Evolutionary conservation across 2,329 filamentous ascomycete species (phyloP), one percentile per base, ranked within the genome.

Genomic region (Biscogniauxia marginata): DNA sequence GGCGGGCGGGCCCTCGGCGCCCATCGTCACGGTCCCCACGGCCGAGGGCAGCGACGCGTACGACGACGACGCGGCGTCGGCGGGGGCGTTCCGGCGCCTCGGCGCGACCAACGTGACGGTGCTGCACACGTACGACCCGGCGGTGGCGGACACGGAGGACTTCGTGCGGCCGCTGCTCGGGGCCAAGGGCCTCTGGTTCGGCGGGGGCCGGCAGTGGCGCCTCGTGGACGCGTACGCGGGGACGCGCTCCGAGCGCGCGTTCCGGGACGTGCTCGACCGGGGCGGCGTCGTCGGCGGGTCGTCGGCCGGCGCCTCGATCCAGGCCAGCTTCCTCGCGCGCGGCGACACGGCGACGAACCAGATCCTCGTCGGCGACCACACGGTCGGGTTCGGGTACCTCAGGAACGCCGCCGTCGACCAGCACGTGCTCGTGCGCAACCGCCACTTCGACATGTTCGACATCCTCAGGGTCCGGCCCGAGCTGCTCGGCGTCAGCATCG

Each of bases 381-480:
- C 64, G 34, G 66, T 68, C 2, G 69, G 69, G 0, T 71, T 72
- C 46, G 70, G 69, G 1, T 72, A 67, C 52, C 48, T 70, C 22
- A 61, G 62, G 34, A 53, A 66, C 49, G 63, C 63, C 1, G 70
- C 70, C 8, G 63, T 71, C 51, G 69, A 72, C 51, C 70, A 72
- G 55, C 70, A 72, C 51, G 66, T 71, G 13, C 65, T 72, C 4
- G 70, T 67, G 39, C 63, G 70, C 23, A 65, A 64, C 39, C 65
- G 70, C 9, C 62, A 66, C 43, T 71, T 71, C 58, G 70, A 72
- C 54, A 67, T 72, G 67, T 70, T 71, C 39, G 67, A 71, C n/a
- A 67, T 71, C 47, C 63, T 71, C 13, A 65, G 64, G 52, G 64
- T 65, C 7, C 53, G 64, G 30, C 69, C 70, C 0, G 67, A 71